These are phyloP conservation scores for Wickerhamomyces queroliae DNA, from an alignment of 805 yeast genomes.

Conservation along the genomic window DNA sequence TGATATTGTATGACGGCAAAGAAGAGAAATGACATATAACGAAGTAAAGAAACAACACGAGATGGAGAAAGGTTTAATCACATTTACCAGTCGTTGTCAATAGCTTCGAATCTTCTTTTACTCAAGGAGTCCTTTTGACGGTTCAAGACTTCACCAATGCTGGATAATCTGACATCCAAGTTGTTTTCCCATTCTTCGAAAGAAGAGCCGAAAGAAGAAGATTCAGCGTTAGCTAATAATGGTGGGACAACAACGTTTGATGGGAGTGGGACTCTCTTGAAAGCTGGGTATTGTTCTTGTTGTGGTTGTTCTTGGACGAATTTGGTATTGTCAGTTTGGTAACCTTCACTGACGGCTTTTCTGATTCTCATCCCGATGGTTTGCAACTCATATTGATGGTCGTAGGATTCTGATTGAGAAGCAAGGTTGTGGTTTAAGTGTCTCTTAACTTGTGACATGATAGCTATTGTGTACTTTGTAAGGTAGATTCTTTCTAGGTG, in stretches of 20 bases:
- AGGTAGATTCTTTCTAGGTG: no score
- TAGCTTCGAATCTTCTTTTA: slow-evolving; percentile 21
- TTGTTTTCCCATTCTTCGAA: slow-evolving; percentile 34
- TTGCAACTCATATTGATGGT: slow-evolving; percentile 35
- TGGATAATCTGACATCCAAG: slow-evolving; percentile 28
- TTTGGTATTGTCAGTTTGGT: slow-evolving; percentile 24
- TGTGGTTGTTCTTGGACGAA: slow-evolving; percentile 10
- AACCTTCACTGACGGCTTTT: slow-evolving; percentile 61
- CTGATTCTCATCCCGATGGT: slow-evolving; percentile 70
- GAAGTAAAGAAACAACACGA: background rate
- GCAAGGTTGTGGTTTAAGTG: slow-evolving; percentile 23
- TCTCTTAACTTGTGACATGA: slow-evolving; percentile 30
- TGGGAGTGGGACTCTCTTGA: slow-evolving; percentile 31
- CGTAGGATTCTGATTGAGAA: slow-evolving; percentile 21
- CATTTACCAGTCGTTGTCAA: slow-evolving; percentile 21
- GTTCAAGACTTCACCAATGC: slow-evolving; percentile 24
- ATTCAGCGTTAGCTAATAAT: slow-evolving; percentile 27
- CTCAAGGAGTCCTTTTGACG: slow-evolving; percentile 12
- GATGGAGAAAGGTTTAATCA: background rate
- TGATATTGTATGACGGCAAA: background rate
- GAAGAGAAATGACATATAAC: background rate
- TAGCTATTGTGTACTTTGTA: background rate
- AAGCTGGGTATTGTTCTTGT: slow-evolving; percentile 15
- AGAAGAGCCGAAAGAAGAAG: slow-evolving; percentile 28
- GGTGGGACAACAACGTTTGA: slow-evolving; percentile 26